Conservation (phyloP, 805 yeast genomes). For the Starmerella tilneyi region DNA sequence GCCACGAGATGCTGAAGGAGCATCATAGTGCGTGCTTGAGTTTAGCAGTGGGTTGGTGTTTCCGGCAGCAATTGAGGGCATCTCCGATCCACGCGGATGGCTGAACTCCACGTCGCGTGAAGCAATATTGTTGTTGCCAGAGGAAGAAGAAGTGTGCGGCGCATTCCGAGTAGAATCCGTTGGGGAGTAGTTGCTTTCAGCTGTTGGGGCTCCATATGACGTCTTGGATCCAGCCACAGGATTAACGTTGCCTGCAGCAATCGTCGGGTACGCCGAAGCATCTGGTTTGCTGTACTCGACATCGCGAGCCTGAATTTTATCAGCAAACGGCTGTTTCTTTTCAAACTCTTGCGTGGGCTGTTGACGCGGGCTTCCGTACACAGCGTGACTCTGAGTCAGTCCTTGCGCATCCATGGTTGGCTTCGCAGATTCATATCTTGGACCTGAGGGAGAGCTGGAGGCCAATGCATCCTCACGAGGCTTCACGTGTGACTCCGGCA, state of each 20-base stretch:
- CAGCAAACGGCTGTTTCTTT: no score
- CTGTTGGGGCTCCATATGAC: neutral
- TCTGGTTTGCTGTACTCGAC: no score
- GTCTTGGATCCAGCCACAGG: slow-evolving; percentile 4
- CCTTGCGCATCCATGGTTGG: slow-evolving; percentile 1
- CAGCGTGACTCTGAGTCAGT: neutral
- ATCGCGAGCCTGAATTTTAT: no score
- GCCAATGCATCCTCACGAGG: neutral
- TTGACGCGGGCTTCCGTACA: slow-evolving; percentile 1
- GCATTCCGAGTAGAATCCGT: no score
- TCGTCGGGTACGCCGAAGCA: no score
- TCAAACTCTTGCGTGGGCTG: no score
- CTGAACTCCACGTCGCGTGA: slow-evolving; percentile 9
- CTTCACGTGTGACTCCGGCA: neutral
- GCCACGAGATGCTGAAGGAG: neutral
- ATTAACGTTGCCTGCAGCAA: no score
- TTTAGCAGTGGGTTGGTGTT: slow-evolving; percentile 12
- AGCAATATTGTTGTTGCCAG: neutral
- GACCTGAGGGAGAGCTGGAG: neutral
- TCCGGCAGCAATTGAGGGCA: slow-evolving; percentile 8
- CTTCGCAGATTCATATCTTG: slow-evolving; percentile 1
- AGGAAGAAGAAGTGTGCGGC: neutral
- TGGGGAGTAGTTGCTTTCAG: neutral
- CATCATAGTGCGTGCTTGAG: slow-evolving; percentile 5
- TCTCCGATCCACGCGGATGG: neutral